These are phyloP conservation scores for Fraxinus baroniana DNA, from an alignment of 305 asterid species.

Conservation along the genomic window DNA sequence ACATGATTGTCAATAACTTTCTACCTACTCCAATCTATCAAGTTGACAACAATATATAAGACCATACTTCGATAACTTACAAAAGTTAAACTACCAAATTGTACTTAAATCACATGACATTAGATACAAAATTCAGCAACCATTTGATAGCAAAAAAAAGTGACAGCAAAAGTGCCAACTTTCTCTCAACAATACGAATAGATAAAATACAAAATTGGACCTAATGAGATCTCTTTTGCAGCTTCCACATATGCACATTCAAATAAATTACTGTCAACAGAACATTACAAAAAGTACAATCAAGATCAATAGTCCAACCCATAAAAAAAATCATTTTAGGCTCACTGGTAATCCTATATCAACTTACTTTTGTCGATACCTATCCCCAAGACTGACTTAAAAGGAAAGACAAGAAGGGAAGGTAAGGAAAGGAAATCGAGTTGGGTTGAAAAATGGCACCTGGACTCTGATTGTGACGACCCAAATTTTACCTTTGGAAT, in stretches of 20 bases:
- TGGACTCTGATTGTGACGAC: conserved; percentile 36
- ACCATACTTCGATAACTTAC: too few relatives aligned
- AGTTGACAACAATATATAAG: too few relatives aligned
- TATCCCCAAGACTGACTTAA: background rate
- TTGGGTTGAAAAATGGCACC: conserved; percentile 30
- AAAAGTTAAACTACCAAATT: too few relatives aligned
- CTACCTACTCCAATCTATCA: too few relatives aligned
- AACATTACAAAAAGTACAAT: background rate
- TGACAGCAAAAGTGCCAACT: too few relatives aligned
- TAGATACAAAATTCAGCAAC: too few relatives aligned
- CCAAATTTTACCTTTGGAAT: too few relatives aligned
- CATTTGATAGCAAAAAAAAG: too few relatives aligned
- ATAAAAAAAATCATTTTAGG: conserved; percentile 21
- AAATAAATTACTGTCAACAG: background rate
- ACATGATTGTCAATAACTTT: too few relatives aligned
- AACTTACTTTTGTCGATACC: background rate
- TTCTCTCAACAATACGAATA: too few relatives aligned
- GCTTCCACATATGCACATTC: background rate
- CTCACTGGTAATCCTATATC: background rate
- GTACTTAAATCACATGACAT: too few relatives aligned
- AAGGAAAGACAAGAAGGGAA: background rate
- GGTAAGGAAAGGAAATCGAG: background rate
- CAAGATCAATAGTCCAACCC: background rate
- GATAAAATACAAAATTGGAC: too few relatives aligned
- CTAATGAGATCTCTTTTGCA: conserved; percentile 48